Conservation (phyloP, 2,329 filamentous ascomycete species). For the Golovinomyces cichoracearum region DNA sequence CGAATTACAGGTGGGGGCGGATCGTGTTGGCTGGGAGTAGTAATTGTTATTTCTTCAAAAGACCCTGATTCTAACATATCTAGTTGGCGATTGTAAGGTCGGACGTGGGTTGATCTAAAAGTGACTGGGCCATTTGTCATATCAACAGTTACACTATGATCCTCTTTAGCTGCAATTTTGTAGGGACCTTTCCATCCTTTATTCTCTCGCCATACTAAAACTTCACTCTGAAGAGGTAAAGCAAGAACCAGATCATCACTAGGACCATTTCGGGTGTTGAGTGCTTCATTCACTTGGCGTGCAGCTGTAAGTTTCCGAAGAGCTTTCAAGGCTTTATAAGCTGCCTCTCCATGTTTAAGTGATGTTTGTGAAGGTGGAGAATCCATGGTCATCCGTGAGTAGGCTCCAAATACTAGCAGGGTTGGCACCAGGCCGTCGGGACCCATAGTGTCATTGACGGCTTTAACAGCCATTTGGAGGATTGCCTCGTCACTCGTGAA, state of each 20-base stretch:
- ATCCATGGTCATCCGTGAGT: not conserved
- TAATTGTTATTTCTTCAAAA: not conserved
- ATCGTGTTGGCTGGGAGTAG: not conserved
- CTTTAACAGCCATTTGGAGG: not conserved
- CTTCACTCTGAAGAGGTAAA: not conserved
- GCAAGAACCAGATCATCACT: not conserved
- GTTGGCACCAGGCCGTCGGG: not conserved
- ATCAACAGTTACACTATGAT: not conserved
- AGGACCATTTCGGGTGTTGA: not conserved
- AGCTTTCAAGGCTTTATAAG: not conserved
- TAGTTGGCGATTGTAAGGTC: not conserved
- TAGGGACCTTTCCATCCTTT: constrained; percentile 1
- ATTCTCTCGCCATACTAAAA: not conserved
- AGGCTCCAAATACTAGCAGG: not conserved
- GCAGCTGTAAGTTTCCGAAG: not conserved
- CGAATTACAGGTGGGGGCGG: not conserved
- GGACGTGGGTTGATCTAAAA: not conserved
- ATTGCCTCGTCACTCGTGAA: not conserved
- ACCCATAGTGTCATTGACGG: constrained; percentile 1
- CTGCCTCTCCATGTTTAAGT: not conserved
- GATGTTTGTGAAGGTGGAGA: not conserved
- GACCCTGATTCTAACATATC: not conserved
- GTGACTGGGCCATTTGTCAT: not conserved
- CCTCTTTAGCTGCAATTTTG: not conserved
- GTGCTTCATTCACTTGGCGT: not conserved